These are phyloP conservation scores for Pyrenophora graminea DNA, from an alignment of 2,329 filamentous ascomycete species.

Conservation along the genomic window DNA sequence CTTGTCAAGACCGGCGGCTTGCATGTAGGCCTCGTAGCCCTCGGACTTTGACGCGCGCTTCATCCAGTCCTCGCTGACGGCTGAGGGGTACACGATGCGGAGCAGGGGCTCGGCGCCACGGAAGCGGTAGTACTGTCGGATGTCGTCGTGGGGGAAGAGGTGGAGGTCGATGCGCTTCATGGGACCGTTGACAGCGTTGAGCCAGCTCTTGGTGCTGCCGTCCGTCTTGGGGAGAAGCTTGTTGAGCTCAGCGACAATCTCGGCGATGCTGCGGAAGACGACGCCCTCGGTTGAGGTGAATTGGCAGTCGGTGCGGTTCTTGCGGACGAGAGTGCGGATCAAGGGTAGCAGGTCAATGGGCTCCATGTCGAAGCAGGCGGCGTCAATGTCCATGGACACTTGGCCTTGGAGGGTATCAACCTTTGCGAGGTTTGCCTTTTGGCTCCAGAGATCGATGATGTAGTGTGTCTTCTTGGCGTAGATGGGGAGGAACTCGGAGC, in stretches of 20 bases:
- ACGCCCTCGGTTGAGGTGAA: conserved; percentile 17
- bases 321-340: conserved; percentile 12
- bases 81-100: conserved; percentile 19
- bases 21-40: conserved; percentile 15
- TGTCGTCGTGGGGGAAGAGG: conserved; percentile 19
- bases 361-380: conserved; percentile 22
- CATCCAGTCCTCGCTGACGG: conserved; percentile 17
- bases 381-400: conserved; percentile 29
- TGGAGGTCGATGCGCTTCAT: conserved; percentile 19
- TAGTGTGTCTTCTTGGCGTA: conserved; percentile 18
- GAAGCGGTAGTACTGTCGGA: conserved; percentile 20
- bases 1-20: conserved; percentile 9
- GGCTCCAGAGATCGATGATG: conserved; percentile 16
- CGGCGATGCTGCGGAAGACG: conserved; percentile 17
- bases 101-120: conserved; percentile 19
- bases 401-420: conserved; percentile 13
- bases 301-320: conserved; percentile 5
- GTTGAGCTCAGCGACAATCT: conserved; percentile 17
- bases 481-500: conserved; percentile 29
- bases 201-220: conserved; percentile 12
- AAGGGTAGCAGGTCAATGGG: conserved; percentile 19
- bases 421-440: conserved; percentile 8
- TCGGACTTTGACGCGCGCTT: conserved; percentile 17
- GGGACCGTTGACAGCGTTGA: conserved; percentile 13
- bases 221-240: conserved; percentile 13